Conservation (phyloP, 1,139 yeast species). For the Geotrichum reessii region DNA sequence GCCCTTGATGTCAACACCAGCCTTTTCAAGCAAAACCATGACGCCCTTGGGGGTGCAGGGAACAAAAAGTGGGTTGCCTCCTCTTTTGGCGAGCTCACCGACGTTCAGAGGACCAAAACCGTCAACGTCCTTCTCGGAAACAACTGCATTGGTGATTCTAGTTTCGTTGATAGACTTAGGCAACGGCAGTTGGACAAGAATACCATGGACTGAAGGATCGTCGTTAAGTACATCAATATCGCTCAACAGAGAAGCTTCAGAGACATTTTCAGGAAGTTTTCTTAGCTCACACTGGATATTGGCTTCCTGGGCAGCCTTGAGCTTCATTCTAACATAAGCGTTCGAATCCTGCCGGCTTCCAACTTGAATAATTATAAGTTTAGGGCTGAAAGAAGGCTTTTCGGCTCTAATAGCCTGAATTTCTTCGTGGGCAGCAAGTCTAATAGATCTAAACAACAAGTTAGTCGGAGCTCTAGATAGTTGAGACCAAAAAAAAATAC, state of each 20-base stretch:
- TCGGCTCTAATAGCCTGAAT: slow-evolving; percentile 46
- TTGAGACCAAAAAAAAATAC: slow-evolving; percentile 15
- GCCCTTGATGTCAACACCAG: slow-evolving; percentile 65
- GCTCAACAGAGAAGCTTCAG: slow-evolving; percentile 47
- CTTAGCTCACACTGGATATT: slow-evolving; percentile 34
- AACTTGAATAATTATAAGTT: slow-evolving; percentile 79
- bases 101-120: slow-evolving; percentile 89
- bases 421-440: slow-evolving; percentile 34
- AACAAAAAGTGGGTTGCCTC: slow-evolving; percentile 75
- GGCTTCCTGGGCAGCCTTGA: slow-evolving; percentile 67
- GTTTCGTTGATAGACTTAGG: slow-evolving; percentile 78
- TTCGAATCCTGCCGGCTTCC: slow-evolving; percentile 86
- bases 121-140: slow-evolving; percentile 83
- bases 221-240: slow-evolving; percentile 60
- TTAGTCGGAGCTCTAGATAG: slow-evolving; percentile 1
- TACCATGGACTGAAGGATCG: slow-evolving; percentile 71
- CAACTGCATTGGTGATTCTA: slow-evolving; percentile 70
- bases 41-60: slow-evolving; percentile 98
- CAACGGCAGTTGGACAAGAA: slow-evolving; percentile 86
- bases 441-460: slow-evolving; percentile 22
- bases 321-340: slow-evolving; percentile 89
- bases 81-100: slow-evolving; percentile 84
- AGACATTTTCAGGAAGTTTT: slow-evolving; percentile 32
- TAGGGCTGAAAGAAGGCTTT: slow-evolving; percentile 63
- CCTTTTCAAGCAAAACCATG: slow-evolving; percentile 63